Evolutionary conservation across 2,329 filamentous ascomycete species (phyloP).

Genomic region (Rosellinia necatrix): DNA sequence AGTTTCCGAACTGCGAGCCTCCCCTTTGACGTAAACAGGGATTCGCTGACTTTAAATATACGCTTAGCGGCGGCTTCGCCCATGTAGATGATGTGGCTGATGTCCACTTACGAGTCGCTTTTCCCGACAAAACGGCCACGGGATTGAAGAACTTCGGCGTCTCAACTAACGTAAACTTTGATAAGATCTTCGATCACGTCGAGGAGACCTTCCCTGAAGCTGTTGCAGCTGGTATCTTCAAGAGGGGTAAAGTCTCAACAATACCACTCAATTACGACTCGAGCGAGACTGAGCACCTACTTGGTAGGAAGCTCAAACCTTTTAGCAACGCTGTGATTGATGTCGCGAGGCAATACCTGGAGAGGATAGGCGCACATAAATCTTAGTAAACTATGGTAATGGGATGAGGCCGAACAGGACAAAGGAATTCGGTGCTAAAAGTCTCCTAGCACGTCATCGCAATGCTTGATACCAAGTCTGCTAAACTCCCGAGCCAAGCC

Average conservation of each 20-base stretch:
- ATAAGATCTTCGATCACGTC: slow-evolving; percentile 28
- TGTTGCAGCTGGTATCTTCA: slow-evolving; percentile 34
- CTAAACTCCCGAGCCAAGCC: too few relatives aligned
- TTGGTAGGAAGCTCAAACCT: slow-evolving; percentile 25
- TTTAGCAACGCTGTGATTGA: slow-evolving; percentile 32
- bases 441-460: too few relatives aligned
- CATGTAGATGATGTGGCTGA: slow-evolving; percentile 36
- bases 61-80: slow-evolving; percentile 21
- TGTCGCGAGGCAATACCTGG: slow-evolving; percentile 35
- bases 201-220: slow-evolving; percentile 33
- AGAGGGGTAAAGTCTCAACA: slow-evolving; percentile 25
- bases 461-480: too few relatives aligned
- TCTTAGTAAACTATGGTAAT: too few relatives aligned
- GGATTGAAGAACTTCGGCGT: slow-evolving; percentile 28
- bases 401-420: too few relatives aligned
- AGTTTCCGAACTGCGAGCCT: too few relatives aligned
- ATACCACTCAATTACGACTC: slow-evolving; percentile 29
- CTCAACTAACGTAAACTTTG: slow-evolving; percentile 30
- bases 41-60: too few relatives aligned
- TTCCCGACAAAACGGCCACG: slow-evolving; percentile 25
- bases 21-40: too few relatives aligned
- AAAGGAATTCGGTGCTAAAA: too few relatives aligned
- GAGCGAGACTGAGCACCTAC: slow-evolving; percentile 21
- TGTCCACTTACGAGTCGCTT: slow-evolving; percentile 28
- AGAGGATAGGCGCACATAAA: slow-evolving; percentile 28